A percentile compares a stretch with the other conserved stretches of the same genome.
Conservation (phyloP, 495 filamentous ascomycete genomes). For the Annulohypoxylon maeteangense region DNA sequence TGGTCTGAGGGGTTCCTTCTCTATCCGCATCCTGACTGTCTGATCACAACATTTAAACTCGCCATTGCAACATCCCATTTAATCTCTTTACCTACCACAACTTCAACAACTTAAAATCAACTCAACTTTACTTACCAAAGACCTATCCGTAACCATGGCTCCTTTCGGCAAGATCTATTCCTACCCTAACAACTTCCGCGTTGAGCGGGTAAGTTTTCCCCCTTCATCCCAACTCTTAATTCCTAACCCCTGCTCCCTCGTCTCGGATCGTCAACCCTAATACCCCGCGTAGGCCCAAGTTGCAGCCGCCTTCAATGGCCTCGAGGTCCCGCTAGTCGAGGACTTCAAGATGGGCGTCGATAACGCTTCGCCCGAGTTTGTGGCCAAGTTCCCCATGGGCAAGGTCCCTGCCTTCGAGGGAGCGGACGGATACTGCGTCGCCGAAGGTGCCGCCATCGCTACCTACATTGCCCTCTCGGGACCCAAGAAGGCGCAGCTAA, state of each 20-base stretch:
- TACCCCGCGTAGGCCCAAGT: constrained; percentile 56
- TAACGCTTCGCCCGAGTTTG: constrained; percentile 63
- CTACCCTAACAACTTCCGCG: constrained; percentile 60
- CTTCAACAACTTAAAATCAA: not conserved
- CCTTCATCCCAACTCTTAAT: not conserved
- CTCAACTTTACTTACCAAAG: not conserved
- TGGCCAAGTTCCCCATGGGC: constrained; percentile 70
- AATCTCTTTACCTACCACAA: not conserved
- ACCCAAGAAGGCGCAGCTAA: constrained; percentile 60
- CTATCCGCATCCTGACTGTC: constrained; percentile 4
- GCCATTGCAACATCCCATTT: constrained; percentile 27
- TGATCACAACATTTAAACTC: constrained; percentile 39
- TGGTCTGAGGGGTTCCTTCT: constrained; percentile 1
- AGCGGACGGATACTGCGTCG: constrained; percentile 61
- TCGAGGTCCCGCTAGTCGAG: constrained; percentile 54
- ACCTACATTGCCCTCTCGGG: constrained; percentile 64
- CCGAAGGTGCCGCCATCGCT: constrained; percentile 67
- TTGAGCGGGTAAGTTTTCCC: constrained; percentile 55
- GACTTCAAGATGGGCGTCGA: constrained; percentile 56
- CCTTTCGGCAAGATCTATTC: constrained; percentile 64
- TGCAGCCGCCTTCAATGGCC: constrained; percentile 63
- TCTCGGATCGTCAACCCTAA: constrained; percentile 1
- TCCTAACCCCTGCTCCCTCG: not conserved
- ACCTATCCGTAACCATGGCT: constrained; percentile 63
- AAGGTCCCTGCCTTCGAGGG: constrained; percentile 68